Conservation (phyloP, 768 basidiomycete species). For the Boletus rubescentipes region DNA sequence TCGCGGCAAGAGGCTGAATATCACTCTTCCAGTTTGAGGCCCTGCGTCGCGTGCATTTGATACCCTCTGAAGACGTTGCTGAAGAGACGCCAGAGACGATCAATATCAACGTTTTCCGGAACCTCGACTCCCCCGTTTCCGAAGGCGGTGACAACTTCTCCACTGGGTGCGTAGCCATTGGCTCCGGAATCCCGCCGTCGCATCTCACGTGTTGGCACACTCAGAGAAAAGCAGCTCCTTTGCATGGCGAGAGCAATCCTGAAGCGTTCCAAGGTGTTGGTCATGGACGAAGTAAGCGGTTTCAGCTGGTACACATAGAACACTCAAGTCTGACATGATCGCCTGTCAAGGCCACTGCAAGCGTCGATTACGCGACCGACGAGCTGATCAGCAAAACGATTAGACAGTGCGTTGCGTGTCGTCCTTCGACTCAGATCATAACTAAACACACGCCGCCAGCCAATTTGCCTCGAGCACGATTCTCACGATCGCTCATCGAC, state of each 20-base stretch:
- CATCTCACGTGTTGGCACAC: constrained; percentile 2
- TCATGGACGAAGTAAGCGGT: constrained; percentile 79
- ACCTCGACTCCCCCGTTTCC: constrained; percentile 69
- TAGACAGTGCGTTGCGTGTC: constrained; percentile 53
- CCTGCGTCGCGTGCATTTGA: constrained; percentile 79
- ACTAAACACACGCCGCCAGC: constrained; percentile 32
- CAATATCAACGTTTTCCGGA: constrained; percentile 75
- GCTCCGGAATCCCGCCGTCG: background rate
- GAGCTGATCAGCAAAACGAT: constrained; percentile 84
- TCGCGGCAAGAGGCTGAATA: background rate
- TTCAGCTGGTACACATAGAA: background rate
- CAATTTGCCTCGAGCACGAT: constrained; percentile 82
- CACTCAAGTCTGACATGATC: constrained; percentile 1
- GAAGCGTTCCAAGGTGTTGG: constrained; percentile 70
- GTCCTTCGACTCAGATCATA: background rate
- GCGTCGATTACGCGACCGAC: constrained; percentile 86
- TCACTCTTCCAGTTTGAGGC: constrained; percentile 63
- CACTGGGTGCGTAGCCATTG: constrained; percentile 53
- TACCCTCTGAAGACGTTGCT: constrained; percentile 53
- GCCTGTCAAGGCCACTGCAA: constrained; percentile 58
- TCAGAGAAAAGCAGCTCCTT: constrained; percentile 77
- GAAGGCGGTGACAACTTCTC: constrained; percentile 92
- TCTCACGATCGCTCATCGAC: constrained; percentile 78
- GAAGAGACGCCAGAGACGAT: constrained; percentile 41
- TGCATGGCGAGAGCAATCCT: constrained; percentile 89